Evolutionary conservation across 2,329 filamentous ascomycete genomes (phyloP).

Genomic region (Neofusicoccum kwambonambiense): DNA sequence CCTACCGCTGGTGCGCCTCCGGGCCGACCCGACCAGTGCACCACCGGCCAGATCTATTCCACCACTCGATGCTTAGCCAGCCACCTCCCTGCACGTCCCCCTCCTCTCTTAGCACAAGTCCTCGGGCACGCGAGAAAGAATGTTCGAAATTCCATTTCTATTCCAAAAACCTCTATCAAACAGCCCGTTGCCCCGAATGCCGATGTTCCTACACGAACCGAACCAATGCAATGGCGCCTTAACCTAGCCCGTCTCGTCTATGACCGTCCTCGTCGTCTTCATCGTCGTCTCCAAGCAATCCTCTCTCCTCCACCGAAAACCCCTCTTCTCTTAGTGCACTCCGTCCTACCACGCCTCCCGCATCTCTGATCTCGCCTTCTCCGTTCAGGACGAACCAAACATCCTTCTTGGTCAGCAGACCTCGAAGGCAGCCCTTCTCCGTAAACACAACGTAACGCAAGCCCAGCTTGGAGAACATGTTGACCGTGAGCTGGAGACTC

Average conservation of each 20-base stretch:
- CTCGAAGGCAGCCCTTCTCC: conserved; percentile 77
- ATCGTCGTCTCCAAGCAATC: conserved; percentile 29
- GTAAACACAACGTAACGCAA: conserved; percentile 86
- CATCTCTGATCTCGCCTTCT: conserved; percentile 42
- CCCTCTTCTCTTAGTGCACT: conserved; percentile 36
- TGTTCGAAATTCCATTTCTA: neutral
- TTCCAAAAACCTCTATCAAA: neutral
- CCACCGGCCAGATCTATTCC: neutral
- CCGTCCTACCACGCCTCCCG: conserved; percentile 27
- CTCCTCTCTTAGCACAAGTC: too few relatives aligned
- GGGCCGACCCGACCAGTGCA: conserved; percentile 1
- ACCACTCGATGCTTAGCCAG: neutral
- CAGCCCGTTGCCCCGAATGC: neutral
- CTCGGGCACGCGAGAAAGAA: too few relatives aligned
- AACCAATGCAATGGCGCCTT: neutral
- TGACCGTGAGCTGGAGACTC: conserved; percentile 78
- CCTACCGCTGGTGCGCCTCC: neutral
- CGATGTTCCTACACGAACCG: neutral
- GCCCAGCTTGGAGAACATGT: conserved; percentile 93
- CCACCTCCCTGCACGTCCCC: neutral
- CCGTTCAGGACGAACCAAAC: conserved; percentile 91
- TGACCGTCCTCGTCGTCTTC: conserved; percentile 9
- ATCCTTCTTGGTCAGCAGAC: conserved; percentile 94
- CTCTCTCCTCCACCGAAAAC: conserved; percentile 38
- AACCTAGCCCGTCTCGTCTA: neutral